Evolutionary conservation across 2,329 filamentous ascomycete species (phyloP).

Genomic region (Onygena corvina): DNA sequence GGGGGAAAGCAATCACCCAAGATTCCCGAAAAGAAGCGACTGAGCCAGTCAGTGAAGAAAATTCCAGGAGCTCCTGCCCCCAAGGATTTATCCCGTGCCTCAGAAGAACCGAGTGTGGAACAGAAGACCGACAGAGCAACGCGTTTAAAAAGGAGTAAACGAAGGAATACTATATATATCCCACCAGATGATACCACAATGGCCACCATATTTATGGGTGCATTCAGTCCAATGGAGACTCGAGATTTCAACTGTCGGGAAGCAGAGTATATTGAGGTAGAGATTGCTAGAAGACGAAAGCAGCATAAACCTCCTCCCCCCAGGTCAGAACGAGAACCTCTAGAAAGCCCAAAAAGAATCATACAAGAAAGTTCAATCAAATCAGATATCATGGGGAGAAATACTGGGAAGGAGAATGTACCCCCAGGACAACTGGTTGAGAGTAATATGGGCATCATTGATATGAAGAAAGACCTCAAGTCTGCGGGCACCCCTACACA

Average conservation of each 20-base stretch:
- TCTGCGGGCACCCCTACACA: background rate
- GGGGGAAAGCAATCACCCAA: conserved; percentile 16
- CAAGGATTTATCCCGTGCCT: conserved; percentile 9
- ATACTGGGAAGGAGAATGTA: conserved; percentile 52
- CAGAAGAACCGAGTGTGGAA: conserved; percentile 15
- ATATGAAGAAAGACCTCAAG: background rate
- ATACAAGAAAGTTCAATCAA: conserved; percentile 32
- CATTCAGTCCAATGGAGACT: conserved; percentile 33
- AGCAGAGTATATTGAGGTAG: conserved; percentile 25
- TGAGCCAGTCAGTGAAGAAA: conserved; percentile 1
- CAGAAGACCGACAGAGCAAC: conserved; percentile 13
- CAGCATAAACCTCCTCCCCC: conserved; percentile 16
- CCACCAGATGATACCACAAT: conserved; percentile 33
- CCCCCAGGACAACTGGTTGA: conserved; percentile 36
- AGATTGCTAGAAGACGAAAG: conserved; percentile 25
- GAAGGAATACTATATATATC: conserved; percentile 32
- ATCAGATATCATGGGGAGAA: conserved; percentile 41
- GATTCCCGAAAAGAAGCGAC: conserved; percentile 9
- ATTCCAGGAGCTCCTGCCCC: background rate
- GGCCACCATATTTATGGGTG: conserved; percentile 33
- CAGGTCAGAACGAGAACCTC: conserved; percentile 31
- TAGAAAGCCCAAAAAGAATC: conserved; percentile 34
- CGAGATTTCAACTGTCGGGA: conserved; percentile 17
- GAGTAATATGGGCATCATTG: background rate
- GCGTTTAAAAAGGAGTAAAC: conserved; percentile 23